phyloP scores from a whole-genome alignment of 805 yeast genomes.

The Yarrowia bubula region DNA sequence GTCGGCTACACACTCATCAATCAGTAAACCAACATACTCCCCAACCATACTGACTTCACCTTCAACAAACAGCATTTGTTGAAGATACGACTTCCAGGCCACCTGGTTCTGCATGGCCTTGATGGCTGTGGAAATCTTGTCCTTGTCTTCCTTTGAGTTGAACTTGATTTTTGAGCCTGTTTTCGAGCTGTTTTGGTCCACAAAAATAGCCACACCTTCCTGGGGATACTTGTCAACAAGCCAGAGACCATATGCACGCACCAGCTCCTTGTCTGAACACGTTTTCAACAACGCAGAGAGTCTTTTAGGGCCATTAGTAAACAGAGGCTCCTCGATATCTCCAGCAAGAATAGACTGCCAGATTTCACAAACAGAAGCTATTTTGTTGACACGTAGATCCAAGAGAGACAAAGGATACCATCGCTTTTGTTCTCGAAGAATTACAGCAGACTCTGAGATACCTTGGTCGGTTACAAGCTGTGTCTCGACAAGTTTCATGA shows the following conservation, averaged over 20 bases:
- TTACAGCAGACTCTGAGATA: conserved; percentile 30
- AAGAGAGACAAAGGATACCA: conserved; percentile 37
- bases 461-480: conserved; percentile 8
- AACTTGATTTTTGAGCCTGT: conserved; percentile 30
- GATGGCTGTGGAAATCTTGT: conserved; percentile 37
- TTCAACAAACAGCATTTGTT: conserved; percentile 37
- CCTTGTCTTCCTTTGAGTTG: conserved; percentile 34
- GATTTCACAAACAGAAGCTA: conserved; percentile 34
- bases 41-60: conserved; percentile 34
- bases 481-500: not conserved
- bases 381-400: conserved; percentile 33
- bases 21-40: conserved; percentile 39
- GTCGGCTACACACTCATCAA: conserved; percentile 29
- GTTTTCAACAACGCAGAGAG: conserved; percentile 34
- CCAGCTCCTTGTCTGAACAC: conserved; percentile 36
- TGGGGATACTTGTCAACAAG: conserved; percentile 36
- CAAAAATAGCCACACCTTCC: conserved; percentile 39
- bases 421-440: conserved; percentile 32
- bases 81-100: conserved; percentile 41
- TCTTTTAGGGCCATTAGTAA: conserved; percentile 34
- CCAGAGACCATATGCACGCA: conserved; percentile 43
- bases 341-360: conserved; percentile 29
- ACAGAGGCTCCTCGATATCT: conserved; percentile 35
- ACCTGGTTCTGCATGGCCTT: conserved; percentile 39
- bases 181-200: conserved; percentile 30